phyloP scores from a whole-genome alignment of 148 eudicot genomes.

The Rhododendron simsii region DNA sequence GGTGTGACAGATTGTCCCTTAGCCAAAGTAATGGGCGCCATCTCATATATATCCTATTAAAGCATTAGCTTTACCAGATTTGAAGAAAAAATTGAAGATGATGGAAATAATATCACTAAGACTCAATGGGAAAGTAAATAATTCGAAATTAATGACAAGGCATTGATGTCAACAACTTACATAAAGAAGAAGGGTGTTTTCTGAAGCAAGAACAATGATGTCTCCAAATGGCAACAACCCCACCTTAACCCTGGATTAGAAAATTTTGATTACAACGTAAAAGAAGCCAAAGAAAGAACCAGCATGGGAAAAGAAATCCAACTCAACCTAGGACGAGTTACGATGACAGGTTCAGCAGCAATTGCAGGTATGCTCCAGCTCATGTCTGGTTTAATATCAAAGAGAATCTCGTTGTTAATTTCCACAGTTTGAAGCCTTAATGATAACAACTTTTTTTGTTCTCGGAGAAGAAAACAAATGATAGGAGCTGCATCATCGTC shows the following conservation, averaged over 20 bases:
- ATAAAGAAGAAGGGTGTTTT: slow-evolving; percentile 65
- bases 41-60: not conserved
- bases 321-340: slow-evolving; percentile 74
- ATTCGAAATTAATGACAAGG: not conserved
- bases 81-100: not conserved
- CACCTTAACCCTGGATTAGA: slow-evolving; percentile 43
- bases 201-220: slow-evolving; percentile 73
- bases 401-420: slow-evolving; percentile 48
- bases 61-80: not conserved
- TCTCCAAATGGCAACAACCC: slow-evolving; percentile 64
- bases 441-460: slow-evolving; percentile 68
- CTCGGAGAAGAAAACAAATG: slow-evolving; percentile 86
- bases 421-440: slow-evolving; percentile 74
- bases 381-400: slow-evolving; percentile 79
- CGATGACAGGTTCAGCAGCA: slow-evolving; percentile 86
- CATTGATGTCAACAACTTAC: slow-evolving; percentile 44
- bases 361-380: slow-evolving; percentile 92
- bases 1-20: not conserved
- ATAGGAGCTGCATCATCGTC: slow-evolving; percentile 76
- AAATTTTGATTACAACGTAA: not conserved
- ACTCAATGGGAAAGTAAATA: not conserved
- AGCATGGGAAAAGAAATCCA: slow-evolving; percentile 5
- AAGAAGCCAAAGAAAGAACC: not conserved
- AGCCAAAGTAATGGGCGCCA: not conserved
- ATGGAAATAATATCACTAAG: not conserved